Conservation (phyloP, 2,329 filamentous ascomycete genomes). For the Juglanconis oblonga region DNA sequence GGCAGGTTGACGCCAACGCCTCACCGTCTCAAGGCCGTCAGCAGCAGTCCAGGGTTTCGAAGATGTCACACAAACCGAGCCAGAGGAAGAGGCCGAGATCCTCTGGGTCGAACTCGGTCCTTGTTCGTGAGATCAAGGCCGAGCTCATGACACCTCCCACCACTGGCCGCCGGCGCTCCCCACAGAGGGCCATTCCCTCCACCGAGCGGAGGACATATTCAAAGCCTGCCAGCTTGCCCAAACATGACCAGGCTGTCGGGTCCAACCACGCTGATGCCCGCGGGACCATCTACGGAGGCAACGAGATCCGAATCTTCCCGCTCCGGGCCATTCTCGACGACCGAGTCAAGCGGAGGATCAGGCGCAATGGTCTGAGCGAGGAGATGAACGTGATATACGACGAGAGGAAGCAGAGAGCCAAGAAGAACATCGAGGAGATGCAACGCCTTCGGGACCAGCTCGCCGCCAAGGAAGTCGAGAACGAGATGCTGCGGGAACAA, state of each 20-base stretch:
- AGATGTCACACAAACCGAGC: neutral
- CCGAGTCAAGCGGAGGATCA: conserved; percentile 54
- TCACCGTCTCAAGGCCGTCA: neutral
- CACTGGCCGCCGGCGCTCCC: neutral
- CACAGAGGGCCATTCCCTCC: neutral
- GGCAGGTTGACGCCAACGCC: neutral
- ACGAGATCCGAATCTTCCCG: conserved; percentile 43
- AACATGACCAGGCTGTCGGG: neutral
- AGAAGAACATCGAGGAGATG: conserved; percentile 44
- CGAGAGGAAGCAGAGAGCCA: conserved; percentile 41
- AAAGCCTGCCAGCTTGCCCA: neutral
- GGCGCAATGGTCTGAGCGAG: conserved; percentile 55
- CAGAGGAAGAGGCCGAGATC: conserved; percentile 10
- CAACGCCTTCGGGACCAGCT: conserved; percentile 47
- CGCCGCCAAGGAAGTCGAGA: conserved; percentile 48
- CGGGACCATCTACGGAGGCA: conserved; percentile 21
- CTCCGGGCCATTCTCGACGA: conserved; percentile 56
- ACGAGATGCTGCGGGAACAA: conserved; percentile 40
- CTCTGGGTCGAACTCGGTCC: neutral
- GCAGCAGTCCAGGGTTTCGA: neutral
- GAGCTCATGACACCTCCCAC: neutral
- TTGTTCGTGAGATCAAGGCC: neutral
- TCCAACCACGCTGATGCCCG: neutral
- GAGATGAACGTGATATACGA: conserved; percentile 52
- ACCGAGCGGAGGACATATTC: neutral